Conservation (phyloP, 1,284 basidiomycete genomes). For the Rhodotorula sp. region DNA sequence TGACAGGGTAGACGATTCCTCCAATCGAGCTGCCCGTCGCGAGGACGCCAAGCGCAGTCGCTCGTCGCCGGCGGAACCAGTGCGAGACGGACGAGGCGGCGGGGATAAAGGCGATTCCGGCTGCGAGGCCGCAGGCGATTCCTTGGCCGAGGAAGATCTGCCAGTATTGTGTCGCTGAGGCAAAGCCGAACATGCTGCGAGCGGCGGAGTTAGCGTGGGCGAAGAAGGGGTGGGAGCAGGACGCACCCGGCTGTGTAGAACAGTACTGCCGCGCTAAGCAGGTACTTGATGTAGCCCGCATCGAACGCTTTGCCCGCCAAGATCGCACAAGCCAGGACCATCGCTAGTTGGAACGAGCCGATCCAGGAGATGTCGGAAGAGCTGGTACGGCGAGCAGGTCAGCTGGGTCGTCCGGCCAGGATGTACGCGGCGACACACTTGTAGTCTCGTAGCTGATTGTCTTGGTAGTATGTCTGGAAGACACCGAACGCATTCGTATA, state of each 20-base stretch:
- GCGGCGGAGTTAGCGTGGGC: neutral
- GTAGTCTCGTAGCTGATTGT: slow-evolving; percentile 27
- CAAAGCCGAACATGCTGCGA: slow-evolving; percentile 33
- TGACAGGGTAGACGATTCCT: slow-evolving; percentile 28
- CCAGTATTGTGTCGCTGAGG: slow-evolving; percentile 29
- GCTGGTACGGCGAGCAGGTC: neutral
- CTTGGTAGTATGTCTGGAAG: slow-evolving; percentile 39
- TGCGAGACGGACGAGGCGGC: slow-evolving; percentile 41
- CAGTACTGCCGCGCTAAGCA: slow-evolving; percentile 25
- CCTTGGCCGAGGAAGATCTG: slow-evolving; percentile 40
- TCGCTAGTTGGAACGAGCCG: slow-evolving; percentile 30
- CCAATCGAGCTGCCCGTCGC: slow-evolving; percentile 40
- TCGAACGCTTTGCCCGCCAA: slow-evolving; percentile 41
- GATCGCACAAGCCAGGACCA: slow-evolving; percentile 32
- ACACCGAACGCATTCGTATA: slow-evolving; percentile 38
- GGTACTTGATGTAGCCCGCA: slow-evolving; percentile 38
- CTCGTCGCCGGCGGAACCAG: slow-evolving; percentile 38
- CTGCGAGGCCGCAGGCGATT: slow-evolving; percentile 31
- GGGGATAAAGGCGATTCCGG: slow-evolving; percentile 40
- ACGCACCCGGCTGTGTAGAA: slow-evolving; percentile 37
- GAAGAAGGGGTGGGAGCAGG: neutral
- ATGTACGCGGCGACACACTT: neutral
- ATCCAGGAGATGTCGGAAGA: slow-evolving; percentile 36
- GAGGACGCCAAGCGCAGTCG: slow-evolving; percentile 40
- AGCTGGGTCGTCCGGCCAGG: neutral